phyloP scores from a whole-genome alignment of 257 asterid species.

The Parsonsia alboflavescens region DNA sequence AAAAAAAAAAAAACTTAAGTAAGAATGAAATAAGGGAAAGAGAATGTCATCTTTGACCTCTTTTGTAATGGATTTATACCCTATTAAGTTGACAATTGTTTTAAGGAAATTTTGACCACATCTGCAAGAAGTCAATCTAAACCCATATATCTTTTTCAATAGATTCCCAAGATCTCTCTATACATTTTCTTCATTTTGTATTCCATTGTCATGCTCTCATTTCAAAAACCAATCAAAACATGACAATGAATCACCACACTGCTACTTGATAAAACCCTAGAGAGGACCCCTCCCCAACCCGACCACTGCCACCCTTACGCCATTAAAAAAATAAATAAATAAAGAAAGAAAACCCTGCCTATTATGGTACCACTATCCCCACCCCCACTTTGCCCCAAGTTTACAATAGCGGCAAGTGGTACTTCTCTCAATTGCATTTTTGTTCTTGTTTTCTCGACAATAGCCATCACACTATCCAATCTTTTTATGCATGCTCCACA shows the following conservation, averaged over 20 bases:
- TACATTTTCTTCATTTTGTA: background rate
- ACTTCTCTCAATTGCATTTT: slow-evolving; percentile 23
- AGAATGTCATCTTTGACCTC: slow-evolving; percentile 10
- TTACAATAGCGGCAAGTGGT: slow-evolving; percentile 47
- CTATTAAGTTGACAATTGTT: slow-evolving; percentile 37
- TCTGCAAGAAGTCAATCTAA: slow-evolving; percentile 34
- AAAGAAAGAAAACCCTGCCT: too few relatives aligned
- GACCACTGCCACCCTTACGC: background rate
- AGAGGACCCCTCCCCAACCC: background rate
- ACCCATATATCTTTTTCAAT: slow-evolving; percentile 18
- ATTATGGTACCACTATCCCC: background rate
- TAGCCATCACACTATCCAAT: slow-evolving; percentile 36
- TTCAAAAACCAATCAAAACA: slow-evolving; percentile 13
- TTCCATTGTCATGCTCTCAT: background rate
- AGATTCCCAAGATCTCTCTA: slow-evolving; percentile 20
- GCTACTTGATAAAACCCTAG: background rate
- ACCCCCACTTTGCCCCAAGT: slow-evolving; percentile 5
- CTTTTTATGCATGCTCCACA: slow-evolving; percentile 42
- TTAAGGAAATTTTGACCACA: slow-evolving; percentile 37
- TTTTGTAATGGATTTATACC: slow-evolving; percentile 17
- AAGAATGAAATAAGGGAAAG: background rate
- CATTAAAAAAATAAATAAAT: too few relatives aligned
- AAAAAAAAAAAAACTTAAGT: background rate
- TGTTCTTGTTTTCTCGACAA: slow-evolving; percentile 13
- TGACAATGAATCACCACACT: background rate